A percentile compares a stretch with the other conserved stretches of the same genome.
Conservation (phyloP, 345 rosid species). For the Erodium maritimum region DNA sequence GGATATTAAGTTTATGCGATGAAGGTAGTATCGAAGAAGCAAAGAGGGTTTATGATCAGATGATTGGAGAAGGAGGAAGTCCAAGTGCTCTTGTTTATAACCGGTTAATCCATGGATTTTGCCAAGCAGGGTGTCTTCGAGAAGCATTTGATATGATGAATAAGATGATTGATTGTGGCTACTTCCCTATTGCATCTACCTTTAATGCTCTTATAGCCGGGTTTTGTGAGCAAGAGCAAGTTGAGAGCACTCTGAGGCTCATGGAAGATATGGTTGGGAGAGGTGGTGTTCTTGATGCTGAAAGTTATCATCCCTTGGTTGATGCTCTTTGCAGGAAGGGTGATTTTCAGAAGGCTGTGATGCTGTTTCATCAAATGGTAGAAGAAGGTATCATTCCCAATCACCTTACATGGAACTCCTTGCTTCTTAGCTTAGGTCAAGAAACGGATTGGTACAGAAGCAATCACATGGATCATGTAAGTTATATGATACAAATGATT, state of each 20-base stretch:
- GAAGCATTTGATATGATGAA: constrained; percentile 48
- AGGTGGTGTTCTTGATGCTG: constrained; percentile 38
- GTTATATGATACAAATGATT: too few species aligned
- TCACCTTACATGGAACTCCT: constrained; percentile 37
- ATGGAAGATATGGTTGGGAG: constrained; percentile 50
- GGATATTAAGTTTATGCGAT: constrained; percentile 38
- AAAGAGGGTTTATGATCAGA: constrained; percentile 34
- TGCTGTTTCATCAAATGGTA: constrained; percentile 39
- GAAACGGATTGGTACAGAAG: constrained; percentile 16
- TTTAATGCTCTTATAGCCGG: constrained; percentile 40
- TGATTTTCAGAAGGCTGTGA: constrained; percentile 32
- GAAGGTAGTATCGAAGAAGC: constrained; percentile 40
- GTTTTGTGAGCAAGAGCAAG: constrained; percentile 50
- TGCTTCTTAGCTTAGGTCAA: constrained; percentile 36
- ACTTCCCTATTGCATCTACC: constrained; percentile 39
- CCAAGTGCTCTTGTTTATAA: constrained; percentile 45
- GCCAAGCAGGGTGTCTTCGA: constrained; percentile 28
- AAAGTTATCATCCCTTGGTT: constrained; percentile 35
- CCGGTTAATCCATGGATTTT: constrained; percentile 42
- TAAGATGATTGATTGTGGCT: constrained; percentile 35
- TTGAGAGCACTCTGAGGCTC: constrained; percentile 40
- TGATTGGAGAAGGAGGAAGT: constrained; percentile 39
- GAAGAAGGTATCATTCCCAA: constrained; percentile 47
- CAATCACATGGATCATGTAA: too few species aligned
- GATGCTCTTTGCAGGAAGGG: constrained; percentile 32